Evolutionary conservation across 768 basidiomycete genomes (phyloP).

Genomic region (Suillus cothurnatus): DNA sequence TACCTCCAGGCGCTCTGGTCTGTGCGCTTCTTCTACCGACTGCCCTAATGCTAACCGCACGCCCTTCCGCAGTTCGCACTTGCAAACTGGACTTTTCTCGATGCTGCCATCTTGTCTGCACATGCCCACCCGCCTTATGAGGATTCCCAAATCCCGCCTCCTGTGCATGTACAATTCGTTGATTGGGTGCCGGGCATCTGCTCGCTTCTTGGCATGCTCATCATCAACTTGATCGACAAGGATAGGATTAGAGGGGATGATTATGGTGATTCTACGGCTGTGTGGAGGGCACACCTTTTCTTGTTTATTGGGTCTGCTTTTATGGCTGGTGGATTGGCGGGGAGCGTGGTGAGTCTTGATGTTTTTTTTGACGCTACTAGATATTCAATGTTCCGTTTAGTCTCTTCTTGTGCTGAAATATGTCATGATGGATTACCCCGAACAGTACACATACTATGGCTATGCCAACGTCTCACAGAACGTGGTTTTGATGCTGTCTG

Average conservation of each 20-base stretch:
- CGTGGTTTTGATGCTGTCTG: constrained; percentile 80
- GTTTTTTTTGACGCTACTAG: not conserved
- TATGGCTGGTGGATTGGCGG: constrained; percentile 98
- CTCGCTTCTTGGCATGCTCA: constrained; percentile 87
- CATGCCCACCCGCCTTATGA: constrained; percentile 80
- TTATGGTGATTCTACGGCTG: constrained; percentile 80
- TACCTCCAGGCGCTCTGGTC: constrained; percentile 91
- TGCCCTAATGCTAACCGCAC: constrained; percentile 7
- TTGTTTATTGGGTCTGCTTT: constrained; percentile 95
- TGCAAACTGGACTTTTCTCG: constrained; percentile 94
- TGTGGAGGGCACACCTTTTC: constrained; percentile 89
- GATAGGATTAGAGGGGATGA: constrained; percentile 81
- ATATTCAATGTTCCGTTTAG: constrained; percentile 39
- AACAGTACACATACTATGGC: constrained; percentile 87
- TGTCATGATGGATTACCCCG: constrained; percentile 66
- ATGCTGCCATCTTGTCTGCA: constrained; percentile 88
- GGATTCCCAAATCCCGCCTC: constrained; percentile 65
- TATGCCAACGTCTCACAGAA: constrained; percentile 97
- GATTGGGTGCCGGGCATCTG: constrained; percentile 99
- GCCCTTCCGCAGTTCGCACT: constrained; percentile 75
- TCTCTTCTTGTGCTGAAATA: constrained; percentile 92
- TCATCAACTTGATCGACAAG: constrained; percentile 96
- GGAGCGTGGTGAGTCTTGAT: constrained; percentile 77
- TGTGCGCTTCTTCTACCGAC: constrained; percentile 23
- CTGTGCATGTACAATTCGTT: constrained; percentile 85